A percentile compares a stretch with the other conserved stretches of the same genome.
Conservation (phyloP, 257 asterid genomes). For the Mitragyna speciosa region DNA sequence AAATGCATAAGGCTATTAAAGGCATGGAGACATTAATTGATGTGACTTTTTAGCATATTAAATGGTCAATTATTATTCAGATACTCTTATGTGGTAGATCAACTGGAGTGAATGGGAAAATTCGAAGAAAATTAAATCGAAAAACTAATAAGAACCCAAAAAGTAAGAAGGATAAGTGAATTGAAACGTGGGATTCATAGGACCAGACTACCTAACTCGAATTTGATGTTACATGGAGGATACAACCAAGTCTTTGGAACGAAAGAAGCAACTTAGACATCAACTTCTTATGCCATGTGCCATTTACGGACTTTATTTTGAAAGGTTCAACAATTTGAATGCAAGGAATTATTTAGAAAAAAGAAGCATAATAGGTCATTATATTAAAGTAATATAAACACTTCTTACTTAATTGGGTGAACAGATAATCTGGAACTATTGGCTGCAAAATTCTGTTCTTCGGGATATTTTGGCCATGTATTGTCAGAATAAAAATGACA, state of each 20-base stretch:
- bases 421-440: neutral
- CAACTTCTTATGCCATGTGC: neutral
- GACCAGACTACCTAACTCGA: neutral
- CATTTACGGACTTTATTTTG: neutral
- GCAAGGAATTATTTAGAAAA: neutral
- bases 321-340: constrained; percentile 1
- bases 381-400: neutral
- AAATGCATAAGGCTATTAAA: neutral
- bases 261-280: neutral
- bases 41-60: neutral
- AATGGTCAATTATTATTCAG: neutral
- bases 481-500: neutral
- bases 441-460: neutral
- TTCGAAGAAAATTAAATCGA: neutral
- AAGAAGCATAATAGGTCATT: neutral
- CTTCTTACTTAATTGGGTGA: neutral
- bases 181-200: neutral
- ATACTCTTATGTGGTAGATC: neutral
- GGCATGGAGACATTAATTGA: neutral
- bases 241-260: neutral
- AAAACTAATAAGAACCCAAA: neutral
- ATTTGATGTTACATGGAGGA: constrained; percentile 9
- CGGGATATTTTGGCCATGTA: neutral
- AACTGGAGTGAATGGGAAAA: neutral
- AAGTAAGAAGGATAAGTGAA: neutral